These are phyloP conservation scores for Mortierella sp. DNA, from an alignment of 371 early-diverging fungal genomes.

Conservation along the genomic window DNA sequence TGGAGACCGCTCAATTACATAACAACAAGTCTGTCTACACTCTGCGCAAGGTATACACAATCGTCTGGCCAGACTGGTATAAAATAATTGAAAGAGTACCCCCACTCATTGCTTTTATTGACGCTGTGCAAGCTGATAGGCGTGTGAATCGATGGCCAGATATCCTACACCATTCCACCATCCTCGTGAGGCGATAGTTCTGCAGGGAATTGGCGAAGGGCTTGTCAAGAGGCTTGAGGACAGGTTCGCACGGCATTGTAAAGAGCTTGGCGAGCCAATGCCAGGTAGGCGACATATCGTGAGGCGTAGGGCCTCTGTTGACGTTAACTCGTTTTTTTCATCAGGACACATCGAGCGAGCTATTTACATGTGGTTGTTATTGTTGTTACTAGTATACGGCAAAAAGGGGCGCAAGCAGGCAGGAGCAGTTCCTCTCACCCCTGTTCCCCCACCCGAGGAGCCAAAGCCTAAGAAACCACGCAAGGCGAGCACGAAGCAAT, in stretches of 20 bases:
- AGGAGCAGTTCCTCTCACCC: not conserved
- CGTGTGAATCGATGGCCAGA: conserved; percentile 72
- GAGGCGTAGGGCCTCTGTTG: not conserved
- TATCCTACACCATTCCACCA: conserved; percentile 69
- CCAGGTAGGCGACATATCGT: conserved; percentile 55
- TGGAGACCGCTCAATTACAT: conserved; percentile 60
- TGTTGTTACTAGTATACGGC: not conserved
- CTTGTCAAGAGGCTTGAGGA: conserved; percentile 74
- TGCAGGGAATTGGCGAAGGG: conserved; percentile 75
- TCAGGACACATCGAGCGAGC: not conserved
- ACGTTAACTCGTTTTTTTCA: not conserved
- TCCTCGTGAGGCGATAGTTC: conserved; percentile 66
- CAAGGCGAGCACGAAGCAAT: conserved; percentile 58
- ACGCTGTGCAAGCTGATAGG: conserved; percentile 57
- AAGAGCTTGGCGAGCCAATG: conserved; percentile 66
- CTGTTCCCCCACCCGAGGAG: conserved; percentile 9
- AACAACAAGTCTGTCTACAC: conserved; percentile 64
- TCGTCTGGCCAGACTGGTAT: not conserved
- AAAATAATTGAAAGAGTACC: no score
- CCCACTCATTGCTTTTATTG: not conserved
- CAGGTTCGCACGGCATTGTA: conserved; percentile 67
- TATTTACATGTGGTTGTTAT: not conserved
- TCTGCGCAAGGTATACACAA: conserved; percentile 68
- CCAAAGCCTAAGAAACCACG: conserved; percentile 30
- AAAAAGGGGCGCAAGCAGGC: not conserved